Evolutionary conservation across 345 rosid genomes (phyloP), one percentile per base, ranked within the genome.

Genomic region (Eucalyptus regnans): DNA sequence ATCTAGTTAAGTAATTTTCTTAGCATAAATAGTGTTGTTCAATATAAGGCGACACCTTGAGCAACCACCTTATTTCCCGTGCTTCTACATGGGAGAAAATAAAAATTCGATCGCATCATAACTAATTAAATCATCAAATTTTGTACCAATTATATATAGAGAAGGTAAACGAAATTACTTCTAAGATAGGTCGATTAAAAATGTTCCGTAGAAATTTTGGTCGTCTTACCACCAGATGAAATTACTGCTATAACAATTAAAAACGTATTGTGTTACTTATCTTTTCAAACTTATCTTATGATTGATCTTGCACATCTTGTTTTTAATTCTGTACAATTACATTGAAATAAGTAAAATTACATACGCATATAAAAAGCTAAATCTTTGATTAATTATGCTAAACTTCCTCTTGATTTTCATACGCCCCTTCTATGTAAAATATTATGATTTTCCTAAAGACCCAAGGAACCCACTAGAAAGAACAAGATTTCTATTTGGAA

Each of bases 351-450:
- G 0, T 23, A 56, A 22, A 56, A 56, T 56, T 56, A 56, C 12
- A 56, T 25, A 1, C 12, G 1, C 29, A 23, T 0, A 56, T 56
- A 23, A 56, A 0, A 56, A 23, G 12, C 29, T 52, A 52, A 56
- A 56, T 56, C 29, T 56, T 56, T 56, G 13, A 56, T 56, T 56
- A 56, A 23, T 56, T 9, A 23, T 23, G 62, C 29, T 56, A 56
- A 56, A 56, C 6, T 4, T 56, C 29, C 58, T 3, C 25, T 3
- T 56, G 12, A 56, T 56, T 23, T 56, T 56, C 62, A 1, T 56
- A 22, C 12, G 62, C 29, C 29, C 62, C 6, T 23, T 56, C 13
- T 0, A 56, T 56, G 29, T 56, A 4, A 56, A 22, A 56, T 56
- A 56, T 56, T 23, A 56, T 56, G 27, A 56, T 56, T 56, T 56